Base-by-base conservation (phyloP, 1,284 basidiomycete species). In the Gastroboletus turbinatus region DNA sequence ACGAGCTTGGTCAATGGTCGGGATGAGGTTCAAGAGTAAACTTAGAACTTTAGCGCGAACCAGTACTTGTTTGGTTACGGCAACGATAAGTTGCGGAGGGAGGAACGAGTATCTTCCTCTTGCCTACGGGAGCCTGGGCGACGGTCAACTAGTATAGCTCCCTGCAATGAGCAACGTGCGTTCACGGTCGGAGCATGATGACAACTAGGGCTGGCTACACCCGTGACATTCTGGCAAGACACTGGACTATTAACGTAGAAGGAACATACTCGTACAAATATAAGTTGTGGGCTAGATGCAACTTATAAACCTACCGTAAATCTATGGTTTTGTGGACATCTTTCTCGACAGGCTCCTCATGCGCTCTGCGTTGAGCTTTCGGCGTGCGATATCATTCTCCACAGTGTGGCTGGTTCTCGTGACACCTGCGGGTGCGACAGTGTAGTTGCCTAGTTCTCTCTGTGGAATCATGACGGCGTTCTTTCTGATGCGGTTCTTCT, bases 401-500 rank as follows among this genome's bases (percentile, higher is more conserved):
- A 91, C 87, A 0, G 67, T 71, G 40, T 52, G 83, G 17, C 73
- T 67, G 50, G 72, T 74, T 65, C 76, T 75, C 62, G 73, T 56
- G 25, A 81, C 59, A 1, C 83, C 84, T 6, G 77, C 73, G 11
- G 90, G 90, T 33, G 90, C 90, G 36, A 92, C 80, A 0, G 87
- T 90, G 71, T 92, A 92, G 53, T 76, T 83, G 43, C 85, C 85
- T 14, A 90, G 64, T 58, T 87, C 80, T 48, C 84, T 73, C 69
- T 86, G 81, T 3, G 90, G 90, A 57, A 92, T 91, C 73, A 81
- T 79, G 17, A 92, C 90, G 4, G 88, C 87, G 58, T 92, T 90
- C 78, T 83, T 87, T 66, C 83, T 78, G 53, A 86, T 80, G 19
- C 84, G 76, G 52, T 80, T 76, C 75, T 84, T 87, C 61, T 92